A percentile compares a stretch with the other conserved stretches of the same genome.
Conservation (phyloP, 2,329 filamentous ascomycete species). For the Colletotrichum echinochloae region DNA sequence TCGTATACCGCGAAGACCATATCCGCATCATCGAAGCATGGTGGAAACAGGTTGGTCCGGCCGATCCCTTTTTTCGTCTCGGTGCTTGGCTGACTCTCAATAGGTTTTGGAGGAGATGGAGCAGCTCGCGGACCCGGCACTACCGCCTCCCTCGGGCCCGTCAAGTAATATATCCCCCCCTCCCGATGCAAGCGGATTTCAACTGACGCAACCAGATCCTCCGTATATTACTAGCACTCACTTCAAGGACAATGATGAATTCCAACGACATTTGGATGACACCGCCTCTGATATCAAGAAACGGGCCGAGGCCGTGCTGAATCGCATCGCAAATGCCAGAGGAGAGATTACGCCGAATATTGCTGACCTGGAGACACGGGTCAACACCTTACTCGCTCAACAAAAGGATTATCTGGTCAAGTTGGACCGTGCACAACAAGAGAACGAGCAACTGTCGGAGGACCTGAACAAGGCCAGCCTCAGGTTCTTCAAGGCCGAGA, state of each 20-base stretch:
- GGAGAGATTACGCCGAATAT: constrained; percentile 74
- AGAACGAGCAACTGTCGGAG: constrained; percentile 88
- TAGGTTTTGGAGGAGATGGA: constrained; percentile 75
- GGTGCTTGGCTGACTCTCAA: constrained; percentile 44
- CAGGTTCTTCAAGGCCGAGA: constrained; percentile 94
- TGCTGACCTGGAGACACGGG: constrained; percentile 77
- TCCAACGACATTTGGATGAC: constrained; percentile 83
- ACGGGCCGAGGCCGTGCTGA: constrained; percentile 78
- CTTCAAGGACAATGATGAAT: constrained; percentile 76
- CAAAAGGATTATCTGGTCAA: constrained; percentile 86
- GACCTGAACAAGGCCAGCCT: constrained; percentile 89
- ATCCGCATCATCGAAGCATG: constrained; percentile 90
- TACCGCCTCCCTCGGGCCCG: constrained; percentile 50
- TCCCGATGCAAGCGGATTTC: constrained; percentile 33
- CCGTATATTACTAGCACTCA: constrained; percentile 69
- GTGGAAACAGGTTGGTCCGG: constrained; percentile 84
- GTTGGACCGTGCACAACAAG: constrained; percentile 78
- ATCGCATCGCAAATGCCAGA: constrained; percentile 62
- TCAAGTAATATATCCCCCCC: constrained; percentile 26
- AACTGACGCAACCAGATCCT: constrained; percentile 56
- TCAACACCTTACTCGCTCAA: constrained; percentile 79
- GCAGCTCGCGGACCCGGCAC: constrained; percentile 64
- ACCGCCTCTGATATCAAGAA: constrained; percentile 82
- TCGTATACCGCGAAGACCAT: constrained; percentile 90
- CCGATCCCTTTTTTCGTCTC: constrained; percentile 27